Conservation (phyloP, 2,329 filamentous ascomycete genomes). For the Aspergillus fumigatus region DNA sequence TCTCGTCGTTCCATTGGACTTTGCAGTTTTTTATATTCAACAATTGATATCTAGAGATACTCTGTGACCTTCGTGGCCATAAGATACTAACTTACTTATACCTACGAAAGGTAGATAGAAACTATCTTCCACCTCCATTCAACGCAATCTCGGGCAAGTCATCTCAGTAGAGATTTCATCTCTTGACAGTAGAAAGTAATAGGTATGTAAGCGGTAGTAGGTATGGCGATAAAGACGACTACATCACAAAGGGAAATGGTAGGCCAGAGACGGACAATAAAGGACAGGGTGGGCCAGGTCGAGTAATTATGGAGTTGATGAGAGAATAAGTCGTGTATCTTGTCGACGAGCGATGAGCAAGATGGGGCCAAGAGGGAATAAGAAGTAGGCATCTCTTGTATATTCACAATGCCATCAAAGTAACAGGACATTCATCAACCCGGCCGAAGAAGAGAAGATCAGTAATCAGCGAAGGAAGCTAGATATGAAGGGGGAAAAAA, state of each 20-base stretch:
- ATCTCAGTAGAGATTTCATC: not conserved
- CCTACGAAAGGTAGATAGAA: not conserved
- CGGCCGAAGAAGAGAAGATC: not conserved
- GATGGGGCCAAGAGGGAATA: not conserved
- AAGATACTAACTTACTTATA: not conserved
- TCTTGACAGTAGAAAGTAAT: constrained; percentile 3
- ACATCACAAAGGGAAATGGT: not conserved
- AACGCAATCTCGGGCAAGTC: not conserved
- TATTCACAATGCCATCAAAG: not conserved
- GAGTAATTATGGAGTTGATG: not conserved
- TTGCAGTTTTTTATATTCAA: not conserved
- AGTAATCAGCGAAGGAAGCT: not conserved
- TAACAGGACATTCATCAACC: not conserved
- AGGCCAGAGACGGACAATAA: constrained; percentile 1
- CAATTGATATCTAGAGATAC: not conserved
- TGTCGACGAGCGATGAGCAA: not conserved
- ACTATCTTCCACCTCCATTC: not conserved
- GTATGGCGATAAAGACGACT: not conserved
- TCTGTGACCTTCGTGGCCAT: not conserved
- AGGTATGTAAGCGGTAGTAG: not conserved
- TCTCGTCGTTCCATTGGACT: not conserved
- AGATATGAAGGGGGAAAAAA: not conserved
- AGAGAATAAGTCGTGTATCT: not conserved
- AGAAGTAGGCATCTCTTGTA: not conserved
- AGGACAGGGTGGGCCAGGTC: not conserved